Conservation (phyloP, 495 filamentous ascomycete species). For the Aspergillus sparsus region DNA sequence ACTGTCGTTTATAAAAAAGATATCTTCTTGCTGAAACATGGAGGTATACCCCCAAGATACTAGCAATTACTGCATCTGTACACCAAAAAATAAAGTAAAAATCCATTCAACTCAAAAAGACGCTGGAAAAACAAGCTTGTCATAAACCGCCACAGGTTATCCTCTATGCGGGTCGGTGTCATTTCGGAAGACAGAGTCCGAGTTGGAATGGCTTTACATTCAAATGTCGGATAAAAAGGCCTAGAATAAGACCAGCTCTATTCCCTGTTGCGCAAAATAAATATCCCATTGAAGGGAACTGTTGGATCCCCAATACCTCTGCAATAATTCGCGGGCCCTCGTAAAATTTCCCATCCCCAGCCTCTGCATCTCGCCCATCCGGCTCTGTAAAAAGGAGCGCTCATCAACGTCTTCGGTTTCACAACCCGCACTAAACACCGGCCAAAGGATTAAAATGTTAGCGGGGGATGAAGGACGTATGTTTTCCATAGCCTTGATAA, state of each 20-base stretch:
- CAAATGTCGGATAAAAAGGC: not conserved
- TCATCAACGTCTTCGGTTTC: constrained; percentile 30
- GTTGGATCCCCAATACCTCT: constrained; percentile 25
- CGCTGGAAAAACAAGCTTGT: too few relatives aligned
- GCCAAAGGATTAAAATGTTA: constrained; percentile 40
- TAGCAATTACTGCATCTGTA: not conserved
- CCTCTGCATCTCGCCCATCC: constrained; percentile 36
- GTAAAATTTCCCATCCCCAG: constrained; percentile 41
- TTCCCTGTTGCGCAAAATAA: constrained; percentile 25
- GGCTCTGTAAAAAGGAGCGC: constrained; percentile 24
- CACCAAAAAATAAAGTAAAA: not conserved
- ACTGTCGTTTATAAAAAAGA: too few relatives aligned
- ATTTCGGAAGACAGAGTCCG: too few relatives aligned
- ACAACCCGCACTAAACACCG: constrained; percentile 38
- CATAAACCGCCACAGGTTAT: too few relatives aligned
- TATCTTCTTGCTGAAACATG: too few relatives aligned
- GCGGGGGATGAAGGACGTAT: constrained; percentile 29
- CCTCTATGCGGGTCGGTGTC: too few relatives aligned
- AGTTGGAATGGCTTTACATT: too few relatives aligned
- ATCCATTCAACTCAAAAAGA: too few relatives aligned
- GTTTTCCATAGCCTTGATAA: constrained; percentile 24
- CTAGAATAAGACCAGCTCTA: constrained; percentile 36
- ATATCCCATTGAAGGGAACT: constrained; percentile 32
- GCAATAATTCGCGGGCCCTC: constrained; percentile 28
- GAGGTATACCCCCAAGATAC: too few relatives aligned